Base-by-base conservation (phyloP, 2,329 filamentous ascomycete genomes). In the Pseudonectria buxi region DNA sequence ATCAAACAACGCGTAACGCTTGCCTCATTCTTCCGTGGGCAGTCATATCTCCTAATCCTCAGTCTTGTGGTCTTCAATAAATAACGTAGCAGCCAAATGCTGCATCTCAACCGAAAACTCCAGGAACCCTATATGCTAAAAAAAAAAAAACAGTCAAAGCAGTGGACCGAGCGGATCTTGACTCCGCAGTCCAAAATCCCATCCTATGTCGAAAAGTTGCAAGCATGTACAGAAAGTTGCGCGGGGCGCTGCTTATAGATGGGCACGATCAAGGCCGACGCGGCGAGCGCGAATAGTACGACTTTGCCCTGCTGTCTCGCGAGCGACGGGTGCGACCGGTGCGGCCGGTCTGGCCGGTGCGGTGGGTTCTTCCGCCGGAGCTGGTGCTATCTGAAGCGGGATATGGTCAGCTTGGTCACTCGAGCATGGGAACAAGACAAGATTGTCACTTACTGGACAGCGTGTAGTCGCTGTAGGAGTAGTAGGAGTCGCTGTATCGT, bases 401-500 rank as follows among this genome's bases (percentile, higher is more conserved):
- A 22, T 25, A 18, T 24, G 24, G 51, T 54, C 49, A 57, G 50
- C 13, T 37, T 39, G 27, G 32, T 14, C 27, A 15, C 28, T 40
- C 26, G 26, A 35, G 27, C 32, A 13, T 6, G 16, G n/a, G 18
- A 5, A 15, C 29, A 24, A 14, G 10, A 9, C 28, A 26, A 38
- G 36, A 41, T 10, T 26, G 32, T 27, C 35, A 73, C 72, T 70
- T 62, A 75, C 72, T 74, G 44, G 67, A 68, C 50, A 58, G 68
- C 45, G 59, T 66, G 42, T 58, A 64, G 43, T 63, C 67, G 14
- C 67, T 68, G 56, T 74, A 77, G 33, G 67, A 72, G 51, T 71
- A 70, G 43, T 69, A 70, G 34, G 65, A 76, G 54, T 73, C 71
- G 54, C 62, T 70, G 59, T 73, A 72, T 47, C 50, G 68, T 55